These are phyloP conservation scores for Paraconiothyrium sp. DNA, from an alignment of 2,329 filamentous ascomycete species.

Conservation along the genomic window DNA sequence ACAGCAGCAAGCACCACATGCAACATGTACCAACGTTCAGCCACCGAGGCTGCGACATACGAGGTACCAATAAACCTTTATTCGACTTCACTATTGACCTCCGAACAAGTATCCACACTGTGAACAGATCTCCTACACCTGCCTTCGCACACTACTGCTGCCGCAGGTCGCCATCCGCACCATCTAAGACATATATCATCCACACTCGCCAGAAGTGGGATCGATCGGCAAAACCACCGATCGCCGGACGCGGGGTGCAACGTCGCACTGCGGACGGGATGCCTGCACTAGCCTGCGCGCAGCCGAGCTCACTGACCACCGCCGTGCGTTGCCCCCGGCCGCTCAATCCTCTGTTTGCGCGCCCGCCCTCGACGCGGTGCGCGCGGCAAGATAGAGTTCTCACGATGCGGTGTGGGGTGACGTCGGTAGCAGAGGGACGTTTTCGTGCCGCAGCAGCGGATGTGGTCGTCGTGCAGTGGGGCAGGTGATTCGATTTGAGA, in stretches of 20 bases:
- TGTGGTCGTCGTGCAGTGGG: constrained; percentile 18
- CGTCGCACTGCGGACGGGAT: constrained; percentile 17
- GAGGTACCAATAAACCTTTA: constrained; percentile 14
- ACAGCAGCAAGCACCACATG: constrained; percentile 16
- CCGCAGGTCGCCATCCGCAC: constrained; percentile 12
- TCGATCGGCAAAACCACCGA: constrained; percentile 17
- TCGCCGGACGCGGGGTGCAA: constrained; percentile 21
- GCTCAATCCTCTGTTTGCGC: background rate
- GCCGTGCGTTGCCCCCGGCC: constrained; percentile 6
- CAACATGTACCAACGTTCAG: background rate
- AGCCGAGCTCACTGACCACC: constrained; percentile 16
- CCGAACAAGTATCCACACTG: background rate
- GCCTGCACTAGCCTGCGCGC: constrained; percentile 8
- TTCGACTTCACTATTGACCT: constrained; percentile 8
- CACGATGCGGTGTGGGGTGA: constrained; percentile 18
- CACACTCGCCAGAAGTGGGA: constrained; percentile 15
- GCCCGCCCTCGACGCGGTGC: constrained; percentile 6
- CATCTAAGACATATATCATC: constrained; percentile 22
- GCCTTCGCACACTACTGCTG: background rate
- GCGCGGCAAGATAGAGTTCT: constrained; percentile 4
- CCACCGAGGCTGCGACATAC: constrained; percentile 7
- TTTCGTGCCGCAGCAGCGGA: constrained; percentile 1
- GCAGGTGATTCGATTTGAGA: constrained; percentile 21
- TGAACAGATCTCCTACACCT: background rate
- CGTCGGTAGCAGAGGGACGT: constrained; percentile 22